These are phyloP conservation scores for Aspergillus cejpii DNA, from an alignment of 2,329 filamentous ascomycete genomes.

Conservation along the genomic window DNA sequence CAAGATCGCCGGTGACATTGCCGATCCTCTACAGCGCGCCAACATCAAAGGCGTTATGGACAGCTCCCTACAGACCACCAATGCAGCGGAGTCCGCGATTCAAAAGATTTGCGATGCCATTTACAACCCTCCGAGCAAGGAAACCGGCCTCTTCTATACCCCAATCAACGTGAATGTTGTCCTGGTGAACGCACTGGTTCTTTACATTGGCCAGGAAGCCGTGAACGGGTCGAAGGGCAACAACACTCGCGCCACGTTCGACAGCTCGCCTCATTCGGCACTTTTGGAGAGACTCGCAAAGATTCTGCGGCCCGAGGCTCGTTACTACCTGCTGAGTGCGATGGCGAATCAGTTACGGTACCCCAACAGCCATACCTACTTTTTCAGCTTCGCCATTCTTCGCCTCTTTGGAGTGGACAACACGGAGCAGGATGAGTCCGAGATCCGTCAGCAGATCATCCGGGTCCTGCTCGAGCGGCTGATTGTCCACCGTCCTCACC, in stretches of 20 bases:
- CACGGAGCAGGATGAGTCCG: slow-evolving; percentile 63
- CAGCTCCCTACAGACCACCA: slow-evolving; percentile 48
- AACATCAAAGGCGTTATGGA: slow-evolving; percentile 52
- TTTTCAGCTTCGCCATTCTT: slow-evolving; percentile 79
- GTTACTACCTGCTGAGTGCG: slow-evolving; percentile 76
- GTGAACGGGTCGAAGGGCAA: slow-evolving; percentile 53
- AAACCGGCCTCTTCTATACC: slow-evolving; percentile 60
- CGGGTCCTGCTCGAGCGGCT: slow-evolving; percentile 82
- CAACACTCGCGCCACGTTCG: slow-evolving; percentile 54
- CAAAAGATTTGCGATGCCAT: slow-evolving; percentile 71
- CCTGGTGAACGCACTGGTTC: slow-evolving; percentile 73
- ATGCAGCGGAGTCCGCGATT: slow-evolving; percentile 61
- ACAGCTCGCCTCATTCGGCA: slow-evolving; percentile 60
- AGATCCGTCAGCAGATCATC: slow-evolving; percentile 85
- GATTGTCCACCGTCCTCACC: slow-evolving; percentile 83
- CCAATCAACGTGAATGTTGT: slow-evolving; percentile 61
- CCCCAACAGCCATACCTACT: slow-evolving; percentile 83
- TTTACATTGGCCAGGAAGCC: slow-evolving; percentile 71
- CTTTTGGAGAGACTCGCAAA: slow-evolving; percentile 70
- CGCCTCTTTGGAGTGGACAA: slow-evolving; percentile 74
- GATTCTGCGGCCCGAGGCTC: slow-evolving; percentile 66
- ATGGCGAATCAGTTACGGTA: slow-evolving; percentile 90
- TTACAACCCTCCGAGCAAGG: slow-evolving; percentile 51
- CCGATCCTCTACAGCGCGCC: slow-evolving; percentile 42
- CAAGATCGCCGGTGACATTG: slow-evolving; percentile 57